Conservation (phyloP, 768 basidiomycete genomes). For the Agaricus blazei region DNA sequence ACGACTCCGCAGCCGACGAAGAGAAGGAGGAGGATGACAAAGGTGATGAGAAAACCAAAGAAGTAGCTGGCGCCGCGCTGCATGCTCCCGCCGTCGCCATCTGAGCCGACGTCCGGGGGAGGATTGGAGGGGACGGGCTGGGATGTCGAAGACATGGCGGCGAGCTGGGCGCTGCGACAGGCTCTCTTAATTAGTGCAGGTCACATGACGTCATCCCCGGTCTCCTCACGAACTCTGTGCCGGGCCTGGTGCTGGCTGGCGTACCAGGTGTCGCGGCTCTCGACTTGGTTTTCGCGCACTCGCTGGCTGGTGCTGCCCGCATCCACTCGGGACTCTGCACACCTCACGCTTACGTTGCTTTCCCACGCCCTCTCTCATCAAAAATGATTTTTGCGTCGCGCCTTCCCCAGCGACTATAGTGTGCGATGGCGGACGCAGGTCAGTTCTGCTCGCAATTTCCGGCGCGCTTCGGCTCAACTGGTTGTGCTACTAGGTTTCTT, state of each 20-base stretch:
- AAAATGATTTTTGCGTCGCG: neutral
- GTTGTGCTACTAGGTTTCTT: slow-evolving; percentile 57
- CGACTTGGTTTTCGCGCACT: no score
- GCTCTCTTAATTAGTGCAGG: neutral
- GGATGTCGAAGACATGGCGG: slow-evolving; percentile 5
- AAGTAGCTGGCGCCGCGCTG: slow-evolving; percentile 39
- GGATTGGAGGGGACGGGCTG: neutral
- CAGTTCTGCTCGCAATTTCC: neutral
- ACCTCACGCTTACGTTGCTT: neutral
- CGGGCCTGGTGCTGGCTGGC: no score
- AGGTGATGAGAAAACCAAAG: slow-evolving; percentile 48
- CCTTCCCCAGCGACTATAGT: neutral
- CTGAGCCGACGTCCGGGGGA: neutral
- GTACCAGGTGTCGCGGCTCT: no score
- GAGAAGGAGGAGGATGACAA: slow-evolving; percentile 42
- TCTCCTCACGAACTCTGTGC: neutral
- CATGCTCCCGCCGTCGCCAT: slow-evolving; percentile 4
- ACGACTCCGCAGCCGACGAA: slow-evolving; percentile 48
- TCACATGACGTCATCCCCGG: neutral
- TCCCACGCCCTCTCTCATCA: slow-evolving; percentile 3
- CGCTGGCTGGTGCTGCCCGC: neutral
- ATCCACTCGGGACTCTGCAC: no score
- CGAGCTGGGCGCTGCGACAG: neutral
- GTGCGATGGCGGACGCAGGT: slow-evolving; percentile 15
- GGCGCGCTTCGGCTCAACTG: neutral